These are phyloP conservation scores for Blechomonas ayalai DNA, from an alignment of 208 protist genomes.

Conservation along the genomic window DNA sequence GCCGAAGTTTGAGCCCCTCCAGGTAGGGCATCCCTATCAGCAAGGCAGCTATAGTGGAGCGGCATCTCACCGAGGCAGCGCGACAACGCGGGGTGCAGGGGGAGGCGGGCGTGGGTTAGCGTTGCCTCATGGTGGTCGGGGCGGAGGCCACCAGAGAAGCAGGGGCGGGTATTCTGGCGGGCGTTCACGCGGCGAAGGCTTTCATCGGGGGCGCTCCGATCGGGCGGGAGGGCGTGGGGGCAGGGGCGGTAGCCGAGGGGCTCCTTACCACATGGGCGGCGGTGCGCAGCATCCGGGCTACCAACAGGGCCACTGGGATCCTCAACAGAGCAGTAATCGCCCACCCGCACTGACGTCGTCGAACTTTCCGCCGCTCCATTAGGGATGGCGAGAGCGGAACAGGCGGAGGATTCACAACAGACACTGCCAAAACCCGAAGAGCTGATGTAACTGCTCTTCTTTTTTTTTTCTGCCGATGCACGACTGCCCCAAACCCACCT, in stretches of 20 bases:
- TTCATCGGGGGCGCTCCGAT: constrained; percentile 1
- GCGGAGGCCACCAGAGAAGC: neutral
- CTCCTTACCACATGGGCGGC: neutral
- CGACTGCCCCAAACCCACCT: too few species aligned
- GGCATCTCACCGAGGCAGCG: neutral
- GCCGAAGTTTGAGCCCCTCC: constrained; percentile 62
- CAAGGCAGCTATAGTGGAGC: neutral
- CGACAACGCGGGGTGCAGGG: too few species aligned
- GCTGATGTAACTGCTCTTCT: neutral
- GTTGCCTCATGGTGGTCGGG: too few species aligned
- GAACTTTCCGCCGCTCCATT: constrained; percentile 1
- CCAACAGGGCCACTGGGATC: neutral
- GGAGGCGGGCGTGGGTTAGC: too few species aligned
- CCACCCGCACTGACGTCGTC: neutral
- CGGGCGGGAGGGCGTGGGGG: constrained; percentile 1
- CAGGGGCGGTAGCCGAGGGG: neutral
- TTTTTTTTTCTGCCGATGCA: constrained; percentile 1
- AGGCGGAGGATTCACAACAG: too few species aligned
- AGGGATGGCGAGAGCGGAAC: too few species aligned
- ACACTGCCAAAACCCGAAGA: too few species aligned
- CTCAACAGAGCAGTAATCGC: neutral
- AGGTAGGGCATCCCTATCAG: constrained; percentile 22
- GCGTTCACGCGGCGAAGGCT: constrained; percentile 5
- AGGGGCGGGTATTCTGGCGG: constrained; percentile 4
- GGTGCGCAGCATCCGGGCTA: neutral